Conservation (phyloP, 305 asterid genomes). For the Petunia hybrid region DNA sequence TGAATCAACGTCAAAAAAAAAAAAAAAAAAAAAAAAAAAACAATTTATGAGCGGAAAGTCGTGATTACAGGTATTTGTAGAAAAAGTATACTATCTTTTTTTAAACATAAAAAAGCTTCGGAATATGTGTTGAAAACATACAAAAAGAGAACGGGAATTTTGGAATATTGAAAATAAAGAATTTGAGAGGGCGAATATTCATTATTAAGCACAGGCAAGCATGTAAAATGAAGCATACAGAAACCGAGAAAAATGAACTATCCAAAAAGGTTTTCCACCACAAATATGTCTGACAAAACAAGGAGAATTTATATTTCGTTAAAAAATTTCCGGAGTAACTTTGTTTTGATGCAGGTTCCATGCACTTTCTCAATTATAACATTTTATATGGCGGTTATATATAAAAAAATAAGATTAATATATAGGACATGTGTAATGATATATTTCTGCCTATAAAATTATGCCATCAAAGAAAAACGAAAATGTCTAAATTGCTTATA, state of each 20-base stretch:
- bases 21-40: no score
- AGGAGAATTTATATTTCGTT: neutral
- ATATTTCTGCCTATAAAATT: no score
- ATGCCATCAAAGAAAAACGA: no score
- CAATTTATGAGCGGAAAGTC: no score
- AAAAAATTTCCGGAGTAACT: neutral
- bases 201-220: neutral
- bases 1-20: neutral
- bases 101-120: neutral
- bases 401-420: no score
- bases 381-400: neutral
- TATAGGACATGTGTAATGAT: no score
- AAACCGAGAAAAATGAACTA: neutral
- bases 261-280: neutral
- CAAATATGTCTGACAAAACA: neutral
- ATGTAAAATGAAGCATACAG: neutral
- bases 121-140: neutral
- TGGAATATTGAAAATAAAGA: neutral
- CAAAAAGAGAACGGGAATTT: neutral
- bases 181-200: neutral
- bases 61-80: no score
- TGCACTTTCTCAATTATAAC: neutral
- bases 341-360: neutral
- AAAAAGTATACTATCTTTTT: neutral
- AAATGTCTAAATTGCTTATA: no score